Conservation (phyloP, 257 asterid genomes). For the Handroanthus guayacan region DNA sequence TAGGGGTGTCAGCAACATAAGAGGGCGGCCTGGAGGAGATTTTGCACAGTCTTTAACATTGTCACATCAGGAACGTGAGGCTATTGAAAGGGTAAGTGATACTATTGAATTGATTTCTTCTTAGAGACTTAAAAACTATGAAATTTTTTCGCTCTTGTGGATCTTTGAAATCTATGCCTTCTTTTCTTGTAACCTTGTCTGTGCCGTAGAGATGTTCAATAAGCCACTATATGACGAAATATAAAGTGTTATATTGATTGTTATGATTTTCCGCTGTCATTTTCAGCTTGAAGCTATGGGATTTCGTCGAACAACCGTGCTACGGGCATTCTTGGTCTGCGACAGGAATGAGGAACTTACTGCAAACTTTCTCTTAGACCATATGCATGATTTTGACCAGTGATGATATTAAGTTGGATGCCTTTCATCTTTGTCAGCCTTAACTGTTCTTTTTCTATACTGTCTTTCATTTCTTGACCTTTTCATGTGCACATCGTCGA, state of each 20-base stretch:
- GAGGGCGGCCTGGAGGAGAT: conserved; percentile 68
- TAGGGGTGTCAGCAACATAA: conserved; percentile 46
- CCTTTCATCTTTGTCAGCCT: conserved; percentile 13
- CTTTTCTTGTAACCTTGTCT: neutral
- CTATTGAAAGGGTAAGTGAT: conserved; percentile 72
- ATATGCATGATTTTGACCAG: conserved; percentile 79
- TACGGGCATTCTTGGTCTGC: conserved; percentile 87
- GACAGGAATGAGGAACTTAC: conserved; percentile 93
- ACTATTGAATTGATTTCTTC: too few relatives aligned
- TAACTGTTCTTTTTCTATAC: neutral
- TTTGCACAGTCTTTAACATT: conserved; percentile 69
- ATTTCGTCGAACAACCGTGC: conserved; percentile 72
- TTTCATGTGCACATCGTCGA: conserved; percentile 5
- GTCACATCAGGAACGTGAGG: conserved; percentile 79
- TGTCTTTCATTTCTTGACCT: neutral
- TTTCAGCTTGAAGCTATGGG: conserved; percentile 96
- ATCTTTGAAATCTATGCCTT: neutral
- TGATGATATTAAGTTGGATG: conserved; percentile 38
- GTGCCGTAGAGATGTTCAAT: neutral
- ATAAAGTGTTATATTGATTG: neutral
- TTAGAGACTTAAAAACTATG: too few relatives aligned
- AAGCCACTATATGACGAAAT: neutral
- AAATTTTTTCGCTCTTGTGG: too few relatives aligned
- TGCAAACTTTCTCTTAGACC: conserved; percentile 94
- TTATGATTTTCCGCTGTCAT: neutral